Percentiles rank a stretch among this genome's conserved stretches.
Conservation (phyloP, 1,284 basidiomycete genomes). For the Ceratobasidium sp. region DNA sequence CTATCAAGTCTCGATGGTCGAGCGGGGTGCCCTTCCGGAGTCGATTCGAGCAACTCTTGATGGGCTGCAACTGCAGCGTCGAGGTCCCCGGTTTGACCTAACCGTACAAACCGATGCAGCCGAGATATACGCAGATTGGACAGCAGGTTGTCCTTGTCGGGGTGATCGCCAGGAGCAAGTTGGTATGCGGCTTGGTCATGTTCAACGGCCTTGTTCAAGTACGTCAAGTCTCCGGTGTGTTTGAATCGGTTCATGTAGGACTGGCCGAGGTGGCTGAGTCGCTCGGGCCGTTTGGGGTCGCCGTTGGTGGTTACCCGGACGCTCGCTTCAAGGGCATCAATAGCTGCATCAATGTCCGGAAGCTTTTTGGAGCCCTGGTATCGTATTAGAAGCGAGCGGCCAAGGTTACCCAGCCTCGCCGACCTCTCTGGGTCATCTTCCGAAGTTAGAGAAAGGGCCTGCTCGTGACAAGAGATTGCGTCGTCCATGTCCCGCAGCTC, state of each 20-base stretch:
- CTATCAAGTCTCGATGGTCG: not conserved
- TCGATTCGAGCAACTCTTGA: not conserved
- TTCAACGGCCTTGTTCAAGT: not conserved
- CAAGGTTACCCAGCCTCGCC: not conserved
- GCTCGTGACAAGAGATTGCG: not conserved
- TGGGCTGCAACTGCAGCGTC: not conserved
- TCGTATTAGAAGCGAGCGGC: not conserved
- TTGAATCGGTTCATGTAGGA: not conserved
- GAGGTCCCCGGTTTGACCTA: not conserved
- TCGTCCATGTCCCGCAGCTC: not conserved
- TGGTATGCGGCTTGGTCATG: not conserved
- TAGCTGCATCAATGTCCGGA: not conserved
- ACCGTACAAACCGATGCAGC: not conserved
- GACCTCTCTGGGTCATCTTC: not conserved
- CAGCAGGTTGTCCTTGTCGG: not conserved
- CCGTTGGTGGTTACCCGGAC: not conserved
- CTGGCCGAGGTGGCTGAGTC: not conserved
- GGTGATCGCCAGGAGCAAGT: not conserved
- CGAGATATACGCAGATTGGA: not conserved
- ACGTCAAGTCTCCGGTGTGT: not conserved
- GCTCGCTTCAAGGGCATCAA: not conserved
- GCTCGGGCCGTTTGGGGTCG: not conserved
- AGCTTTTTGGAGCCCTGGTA: not conserved
- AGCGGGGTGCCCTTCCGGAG: not conserved
- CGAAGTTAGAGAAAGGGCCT: not conserved